Evolutionary conservation across 345 rosid species (phyloP), one percentile per base, ranked within the genome.

Genomic region (Lepidium aucheri): DNA sequence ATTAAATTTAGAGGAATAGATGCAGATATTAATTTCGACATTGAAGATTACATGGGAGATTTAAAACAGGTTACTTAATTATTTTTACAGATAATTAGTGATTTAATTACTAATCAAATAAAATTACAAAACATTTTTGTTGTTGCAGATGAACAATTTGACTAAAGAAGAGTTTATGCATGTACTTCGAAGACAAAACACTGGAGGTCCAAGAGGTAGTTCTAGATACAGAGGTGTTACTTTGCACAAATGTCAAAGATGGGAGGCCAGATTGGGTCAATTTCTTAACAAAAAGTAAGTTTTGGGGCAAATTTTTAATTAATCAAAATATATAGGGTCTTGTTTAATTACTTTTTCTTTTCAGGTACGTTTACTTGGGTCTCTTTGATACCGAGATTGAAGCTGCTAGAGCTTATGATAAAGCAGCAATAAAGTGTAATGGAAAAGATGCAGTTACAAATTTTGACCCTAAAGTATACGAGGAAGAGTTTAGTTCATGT

Each of bases 221-320:
- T 94, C 97, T 33, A 94, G 90, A 70, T 94, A 85, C 74, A 87
- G 97, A 73, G 99, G 99, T 5, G 99, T 94, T 11, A 94, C 96
- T 54, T 84, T 94, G 82, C 99, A 94, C 73, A 94, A 94, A 74
- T 90, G 99, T 81, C 97, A 97, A 4, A 76, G 99, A 78, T 94
- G 99, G 99, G 99, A 94, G 77, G 88, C 97, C 60, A 73, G 99
- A 24, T 82, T 94, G 93, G 99, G 97, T 46, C 99, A 94, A 79
- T 85, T 94, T 63, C 70, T 94, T 4, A 90, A 91, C 73, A 94
- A 86, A 79, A 94, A 94, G 97, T 94, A 87, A 6, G 2, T 13
- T 7, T 18, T 28, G 8, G 65, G 26, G 16, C 28, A 15, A 9
- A 13, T 16, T 9, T 4, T 47, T n/a, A n/a, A n/a, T n/a, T n/a